phyloP scores from a whole-genome alignment of 2,329 filamentous ascomycete species.

The Penicillium sp. region DNA sequence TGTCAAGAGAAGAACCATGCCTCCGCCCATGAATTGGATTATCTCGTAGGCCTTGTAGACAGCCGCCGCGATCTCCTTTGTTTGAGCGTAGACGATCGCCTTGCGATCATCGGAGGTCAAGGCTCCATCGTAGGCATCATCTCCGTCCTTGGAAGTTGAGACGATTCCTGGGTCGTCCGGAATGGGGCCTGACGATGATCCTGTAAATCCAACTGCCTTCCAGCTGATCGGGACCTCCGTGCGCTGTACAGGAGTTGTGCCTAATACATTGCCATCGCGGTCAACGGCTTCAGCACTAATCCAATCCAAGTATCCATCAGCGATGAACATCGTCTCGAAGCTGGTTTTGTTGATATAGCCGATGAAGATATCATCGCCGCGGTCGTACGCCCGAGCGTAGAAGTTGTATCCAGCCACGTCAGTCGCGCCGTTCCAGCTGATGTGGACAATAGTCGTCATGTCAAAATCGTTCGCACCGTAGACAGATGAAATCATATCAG shows the following conservation, averaged over 20 bases:
- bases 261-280: slow-evolving; percentile 22
- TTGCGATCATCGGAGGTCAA: slow-evolving; percentile 2
- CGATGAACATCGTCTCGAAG: slow-evolving; percentile 37
- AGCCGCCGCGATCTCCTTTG: slow-evolving; percentile 20
- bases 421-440: slow-evolving; percentile 37
- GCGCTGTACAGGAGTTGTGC: slow-evolving; percentile 14
- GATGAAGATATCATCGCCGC: slow-evolving; percentile 23
- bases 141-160: not conserved
- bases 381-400: slow-evolving; percentile 22
- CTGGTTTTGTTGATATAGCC: slow-evolving; percentile 29
- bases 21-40: slow-evolving; percentile 22
- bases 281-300: slow-evolving; percentile 31
- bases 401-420: slow-evolving; percentile 33
- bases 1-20: slow-evolving; percentile 22
- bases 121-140: not conserved
- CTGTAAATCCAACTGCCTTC: slow-evolving; percentile 23
- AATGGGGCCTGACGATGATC: slow-evolving; percentile 7
- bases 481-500: slow-evolving; percentile 24
- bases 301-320: slow-evolving; percentile 30
- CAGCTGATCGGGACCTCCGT: slow-evolving; percentile 22
- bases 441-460: slow-evolving; percentile 26
- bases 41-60: slow-evolving; percentile 25
- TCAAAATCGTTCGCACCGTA: slow-evolving; percentile 19
- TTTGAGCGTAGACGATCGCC: not conserved
- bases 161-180: slow-evolving; percentile 21